Conservation (phyloP, 305 asterid species). For the Fraxinus ornus region DNA sequence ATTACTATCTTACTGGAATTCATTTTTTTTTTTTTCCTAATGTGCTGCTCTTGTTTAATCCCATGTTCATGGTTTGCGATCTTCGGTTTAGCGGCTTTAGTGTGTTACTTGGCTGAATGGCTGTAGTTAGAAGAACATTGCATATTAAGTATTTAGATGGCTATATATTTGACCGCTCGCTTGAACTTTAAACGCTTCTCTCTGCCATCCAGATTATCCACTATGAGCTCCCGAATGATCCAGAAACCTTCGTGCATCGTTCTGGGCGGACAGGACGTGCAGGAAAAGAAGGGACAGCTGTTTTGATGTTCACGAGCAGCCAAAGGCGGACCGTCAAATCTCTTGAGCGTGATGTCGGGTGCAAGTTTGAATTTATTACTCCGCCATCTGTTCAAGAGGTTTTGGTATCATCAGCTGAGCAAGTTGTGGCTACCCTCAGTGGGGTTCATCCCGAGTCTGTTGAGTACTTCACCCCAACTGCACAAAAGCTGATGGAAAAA, state of each 20-base stretch:
- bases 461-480: conserved; percentile 80
- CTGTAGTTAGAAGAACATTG: neutral
- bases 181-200: neutral
- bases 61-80: neutral
- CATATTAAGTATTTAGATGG: neutral
- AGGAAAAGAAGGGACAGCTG: conserved; percentile 73
- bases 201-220: conserved; percentile 63
- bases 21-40: neutral
- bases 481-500: conserved; percentile 67
- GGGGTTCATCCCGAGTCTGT: conserved; percentile 90
- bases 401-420: conserved; percentile 82
- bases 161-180: neutral
- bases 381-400: conserved; percentile 87
- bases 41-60: neutral
- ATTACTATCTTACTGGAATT: neutral
- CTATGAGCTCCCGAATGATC: conserved; percentile 94
- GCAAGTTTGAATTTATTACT: conserved; percentile 68
- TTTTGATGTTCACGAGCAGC: conserved; percentile 79
- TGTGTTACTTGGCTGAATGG: neutral
- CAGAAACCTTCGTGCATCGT: conserved; percentile 94
- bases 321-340: conserved; percentile 82
- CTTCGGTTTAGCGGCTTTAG: neutral
- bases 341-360: conserved; percentile 85
- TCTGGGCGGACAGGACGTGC: conserved; percentile 99
- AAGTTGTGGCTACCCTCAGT: conserved; percentile 79